Evolutionary conservation across 345 rosid species (phyloP).

Genomic region (Eucalyptus pauciflora): DNA sequence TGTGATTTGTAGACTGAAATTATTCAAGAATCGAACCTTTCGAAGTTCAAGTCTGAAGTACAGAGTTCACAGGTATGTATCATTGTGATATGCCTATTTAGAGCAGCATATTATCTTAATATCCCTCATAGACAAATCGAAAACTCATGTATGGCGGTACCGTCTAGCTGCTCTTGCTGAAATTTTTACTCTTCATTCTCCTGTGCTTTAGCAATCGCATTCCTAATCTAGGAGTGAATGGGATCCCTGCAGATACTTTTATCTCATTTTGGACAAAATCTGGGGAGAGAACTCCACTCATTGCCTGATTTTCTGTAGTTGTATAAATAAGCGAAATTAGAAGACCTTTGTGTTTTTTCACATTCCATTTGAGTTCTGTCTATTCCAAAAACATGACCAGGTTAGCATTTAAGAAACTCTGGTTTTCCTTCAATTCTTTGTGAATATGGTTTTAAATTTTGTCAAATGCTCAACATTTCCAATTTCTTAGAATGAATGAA

Average conservation of each 20-base stretch:
- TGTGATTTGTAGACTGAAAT: constrained; percentile 44
- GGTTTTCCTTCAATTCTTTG: not conserved
- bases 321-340: not conserved
- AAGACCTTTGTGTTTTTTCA: not conserved
- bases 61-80: constrained; percentile 65
- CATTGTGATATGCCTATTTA: not conserved
- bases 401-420: not conserved
- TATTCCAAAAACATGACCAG: not conserved
- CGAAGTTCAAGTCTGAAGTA: constrained; percentile 81
- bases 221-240: not conserved
- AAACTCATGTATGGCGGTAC: not conserved
- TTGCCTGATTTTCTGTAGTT: not conserved
- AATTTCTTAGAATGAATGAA: not conserved
- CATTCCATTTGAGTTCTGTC: not conserved
- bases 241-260: not conserved
- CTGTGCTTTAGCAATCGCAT: not conserved
- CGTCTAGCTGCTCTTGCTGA: not conserved
- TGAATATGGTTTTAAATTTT: not conserved
- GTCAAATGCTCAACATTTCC: not conserved
- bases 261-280: not conserved
- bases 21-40: constrained; percentile 71
- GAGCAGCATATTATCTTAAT: not conserved
- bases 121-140: not conserved
- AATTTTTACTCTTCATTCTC: not conserved
- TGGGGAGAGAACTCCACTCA: not conserved